Evolutionary conservation across 2,329 filamentous ascomycete species (phyloP), one percentile per base, ranked within the genome.

Genomic region (Neodidymelliopsis sp.): DNA sequence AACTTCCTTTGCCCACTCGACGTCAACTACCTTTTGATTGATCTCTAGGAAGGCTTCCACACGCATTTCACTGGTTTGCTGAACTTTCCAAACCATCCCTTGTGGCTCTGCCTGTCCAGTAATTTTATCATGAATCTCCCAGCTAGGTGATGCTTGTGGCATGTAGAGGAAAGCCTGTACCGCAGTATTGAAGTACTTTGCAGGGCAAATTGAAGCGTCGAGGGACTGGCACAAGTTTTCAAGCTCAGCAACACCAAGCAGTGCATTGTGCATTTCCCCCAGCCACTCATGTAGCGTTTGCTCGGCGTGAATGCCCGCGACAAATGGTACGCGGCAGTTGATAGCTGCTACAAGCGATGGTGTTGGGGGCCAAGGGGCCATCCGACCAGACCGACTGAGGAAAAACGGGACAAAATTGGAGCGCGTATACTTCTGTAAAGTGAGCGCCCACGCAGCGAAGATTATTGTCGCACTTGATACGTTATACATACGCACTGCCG

Each of bases 11-110:
- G 23, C 23, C 23, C 23, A 25, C 11, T 25, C 23, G 2, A 6
- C 30, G 30, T 19, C 13, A 11, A 18, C 6, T 6, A 15, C 18
- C 9, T 38, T 43, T 33, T 20, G 34, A 22, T 49, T n/a, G 47
- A 20, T 3, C 33, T 20, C 11, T n/a, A n/a, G n/a, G 51, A 43
- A 15, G 13, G 27, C 11, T 41, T 42, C 47, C 54, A 54, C 9
- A 40, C 29, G 6, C 20, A 35, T 3, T 27, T 12, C 6, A 57
- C 38, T 3, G 40, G 34, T 3, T 13, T 16, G 8, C 12, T 33
- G 13, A 51, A 38, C 9, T 48, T 47, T n/a, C 23, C 23, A 25
- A 11, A 8, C 23, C 23, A 25, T 25, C 23, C 7, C 7, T 8
- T 25, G 11, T 8, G 7, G 7, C 7, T 25, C 7, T 11, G 7